phyloP scores from a whole-genome alignment of 805 yeast species.

The Jamesozyma lodderae region DNA sequence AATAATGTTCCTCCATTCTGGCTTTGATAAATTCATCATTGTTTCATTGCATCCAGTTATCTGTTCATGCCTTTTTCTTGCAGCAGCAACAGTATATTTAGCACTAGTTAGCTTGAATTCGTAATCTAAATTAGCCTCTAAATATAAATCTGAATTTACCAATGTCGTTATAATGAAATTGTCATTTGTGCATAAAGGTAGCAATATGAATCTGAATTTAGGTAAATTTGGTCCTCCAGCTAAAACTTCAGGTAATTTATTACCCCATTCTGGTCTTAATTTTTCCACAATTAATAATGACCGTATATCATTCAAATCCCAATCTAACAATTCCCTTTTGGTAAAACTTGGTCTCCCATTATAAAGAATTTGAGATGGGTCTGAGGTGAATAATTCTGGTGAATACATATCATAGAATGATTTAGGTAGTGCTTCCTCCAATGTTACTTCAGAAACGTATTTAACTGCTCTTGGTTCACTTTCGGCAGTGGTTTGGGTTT shows the following conservation, averaged over 20 bases:
- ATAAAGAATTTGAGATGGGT: constrained; percentile 34
- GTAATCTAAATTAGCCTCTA: constrained; percentile 49
- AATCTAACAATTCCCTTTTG: constrained; percentile 51
- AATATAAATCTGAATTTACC: constrained; percentile 53
- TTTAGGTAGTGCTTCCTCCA: constrained; percentile 46
- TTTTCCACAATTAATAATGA: constrained; percentile 49
- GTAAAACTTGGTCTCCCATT: constrained; percentile 60
- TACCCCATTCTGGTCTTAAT: constrained; percentile 48
- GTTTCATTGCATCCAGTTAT: constrained; percentile 19
- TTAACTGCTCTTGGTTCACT: constrained; percentile 9
- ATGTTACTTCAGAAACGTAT: constrained; percentile 21
- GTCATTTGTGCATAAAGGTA: constrained; percentile 48
- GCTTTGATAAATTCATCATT: constrained; percentile 35
- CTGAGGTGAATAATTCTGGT: constrained; percentile 40
- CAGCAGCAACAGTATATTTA: constrained; percentile 48
- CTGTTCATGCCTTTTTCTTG: constrained; percentile 41
- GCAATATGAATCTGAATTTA: constrained; percentile 38
- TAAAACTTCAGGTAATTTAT: constrained; percentile 38
- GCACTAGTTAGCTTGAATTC: constrained; percentile 53
- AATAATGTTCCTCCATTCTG: constrained; percentile 67
- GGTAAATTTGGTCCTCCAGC: constrained; percentile 20
- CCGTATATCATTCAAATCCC: constrained; percentile 64
- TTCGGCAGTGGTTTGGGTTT: constrained; percentile 13
- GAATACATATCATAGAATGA: constrained; percentile 48
- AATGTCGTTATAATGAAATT: constrained; percentile 39